phyloP scores from a whole-genome alignment of 352 stramenopile genomes.

The Phytophthora constricta region DNA sequence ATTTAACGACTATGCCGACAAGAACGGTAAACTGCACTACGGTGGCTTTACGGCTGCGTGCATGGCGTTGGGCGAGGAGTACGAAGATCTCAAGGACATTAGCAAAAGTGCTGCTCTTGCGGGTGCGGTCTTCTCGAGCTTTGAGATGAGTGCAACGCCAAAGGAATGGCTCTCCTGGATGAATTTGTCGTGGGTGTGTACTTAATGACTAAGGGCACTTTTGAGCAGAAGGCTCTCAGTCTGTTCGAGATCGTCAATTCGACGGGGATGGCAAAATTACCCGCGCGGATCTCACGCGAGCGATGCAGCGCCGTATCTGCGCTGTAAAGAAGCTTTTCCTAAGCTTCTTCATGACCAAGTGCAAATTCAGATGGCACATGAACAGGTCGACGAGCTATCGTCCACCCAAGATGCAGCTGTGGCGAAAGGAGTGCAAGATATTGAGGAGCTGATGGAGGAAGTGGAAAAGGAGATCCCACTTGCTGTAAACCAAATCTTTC shows the following conservation, averaged over 20 bases:
- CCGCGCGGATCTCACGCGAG: conserved; percentile 71
- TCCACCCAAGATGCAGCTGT: conserved; percentile 58
- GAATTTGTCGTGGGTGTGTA: conserved; percentile 86
- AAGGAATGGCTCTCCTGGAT: conserved; percentile 80
- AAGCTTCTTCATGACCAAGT: conserved; percentile 78
- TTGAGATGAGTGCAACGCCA: conserved; percentile 57
- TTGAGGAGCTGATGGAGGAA: conserved; percentile 77
- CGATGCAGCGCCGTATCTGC: conserved; percentile 74
- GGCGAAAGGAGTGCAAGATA: conserved; percentile 54
- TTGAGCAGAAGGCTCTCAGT: conserved; percentile 80
- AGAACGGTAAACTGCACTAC: conserved; percentile 66
- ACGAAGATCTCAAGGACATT: conserved; percentile 69
- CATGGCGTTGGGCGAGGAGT: conserved; percentile 58
- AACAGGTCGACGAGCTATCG: conserved; percentile 45
- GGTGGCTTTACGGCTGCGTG: conserved; percentile 70
- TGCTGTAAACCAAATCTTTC: conserved; percentile 86
- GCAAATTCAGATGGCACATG: conserved; percentile 61
- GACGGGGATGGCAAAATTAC: conserved; percentile 73
- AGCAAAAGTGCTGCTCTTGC: conserved; percentile 68
- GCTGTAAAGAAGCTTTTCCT: conserved; percentile 82
- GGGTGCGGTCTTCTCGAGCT: conserved; percentile 78
- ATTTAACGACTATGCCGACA: conserved; percentile 59
- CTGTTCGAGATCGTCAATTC: conserved; percentile 82
- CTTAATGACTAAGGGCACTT: conserved; percentile 80
- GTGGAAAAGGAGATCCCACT: conserved; percentile 86